These are phyloP conservation scores for Aspergillus sclerotioniger DNA, from an alignment of 495 filamentous ascomycete genomes.

Conservation along the genomic window DNA sequence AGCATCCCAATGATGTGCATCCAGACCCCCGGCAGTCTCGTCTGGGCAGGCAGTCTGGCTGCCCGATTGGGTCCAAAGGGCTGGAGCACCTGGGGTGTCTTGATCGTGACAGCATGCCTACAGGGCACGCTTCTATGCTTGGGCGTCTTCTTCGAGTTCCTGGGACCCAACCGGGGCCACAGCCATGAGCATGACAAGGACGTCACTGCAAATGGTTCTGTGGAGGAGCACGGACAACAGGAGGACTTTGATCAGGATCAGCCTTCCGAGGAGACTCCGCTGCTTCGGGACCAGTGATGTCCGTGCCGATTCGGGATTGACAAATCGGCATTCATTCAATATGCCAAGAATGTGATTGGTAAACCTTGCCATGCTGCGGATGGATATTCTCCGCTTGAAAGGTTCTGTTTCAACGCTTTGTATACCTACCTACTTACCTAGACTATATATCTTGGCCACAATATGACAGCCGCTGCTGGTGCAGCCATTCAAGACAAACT, in stretches of 20 bases:
- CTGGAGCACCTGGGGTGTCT: slow-evolving; percentile 95
- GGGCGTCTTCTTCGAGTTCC: slow-evolving; percentile 74
- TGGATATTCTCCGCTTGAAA: neutral
- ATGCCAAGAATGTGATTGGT: neutral
- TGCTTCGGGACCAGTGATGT: slow-evolving; percentile 34
- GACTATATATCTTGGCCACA: neutral
- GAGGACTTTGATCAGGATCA: slow-evolving; percentile 26
- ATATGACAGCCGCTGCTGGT: slow-evolving; percentile 3
- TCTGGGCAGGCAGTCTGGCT: slow-evolving; percentile 84
- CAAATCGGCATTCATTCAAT: neutral
- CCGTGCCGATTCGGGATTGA: neutral
- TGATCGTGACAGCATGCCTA: slow-evolving; percentile 77
- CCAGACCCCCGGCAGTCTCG: slow-evolving; percentile 85
- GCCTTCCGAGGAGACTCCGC: slow-evolving; percentile 49
- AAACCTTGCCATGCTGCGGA: neutral
- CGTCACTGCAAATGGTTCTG: slow-evolving; percentile 26
- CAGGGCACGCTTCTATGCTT: slow-evolving; percentile 81
- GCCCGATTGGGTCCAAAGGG: slow-evolving; percentile 74
- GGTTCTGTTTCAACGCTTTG: neutral
- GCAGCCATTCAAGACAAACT: neutral
- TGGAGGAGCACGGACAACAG: slow-evolving; percentile 16
- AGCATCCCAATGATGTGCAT: slow-evolving; percentile 99
- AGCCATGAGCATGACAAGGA: slow-evolving; percentile 25
- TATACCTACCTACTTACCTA: neutral
- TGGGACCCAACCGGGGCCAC: slow-evolving; percentile 39